Evolutionary conservation across 495 filamentous ascomycete genomes (phyloP), one percentile per base, ranked within the genome.

Genomic region (Stereocaulon alpinum): DNA sequence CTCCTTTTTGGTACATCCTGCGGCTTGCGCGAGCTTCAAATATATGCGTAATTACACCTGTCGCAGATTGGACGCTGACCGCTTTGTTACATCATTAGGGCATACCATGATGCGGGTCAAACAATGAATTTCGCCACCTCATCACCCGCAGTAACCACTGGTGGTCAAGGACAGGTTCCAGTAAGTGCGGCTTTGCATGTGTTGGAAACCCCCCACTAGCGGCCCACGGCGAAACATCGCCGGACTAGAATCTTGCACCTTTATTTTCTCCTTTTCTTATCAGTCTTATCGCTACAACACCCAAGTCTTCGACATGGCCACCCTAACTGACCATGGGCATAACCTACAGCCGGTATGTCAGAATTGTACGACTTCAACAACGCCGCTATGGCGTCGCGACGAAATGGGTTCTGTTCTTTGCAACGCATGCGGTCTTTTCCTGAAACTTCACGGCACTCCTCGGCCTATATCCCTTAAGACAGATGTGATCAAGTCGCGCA

Each of bases 401-500:
- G 93, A 99, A 76, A 80, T 84, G 57, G 93, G 93, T 61, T 88
- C 89, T 3, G 91, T 99, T n/a, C 88, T 99, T 44, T 99, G 93
- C 82, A 99, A 99, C 74, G 93, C 94, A 44, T 99, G 94, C 71
- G 94, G 94, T 40, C 75, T 99, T 42, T 99, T 99, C 74, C 72
- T 97, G 65, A 99, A 99, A 77, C 83, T 99, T 61, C 93, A 99
- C 65, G 89, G 89, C 61, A 84, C 90, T 22, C 83, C 94, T 62
- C 85, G 93, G 55, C 94, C 94, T 67, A 95, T 95, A 72, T 91
- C 86, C 63, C 81, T 99, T 64, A 99, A 99, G 76, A 99, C 94
- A 47, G 94, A 99, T 77, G 91, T 97, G 61, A 99, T 99, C 75
- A 99, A 99, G 75, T 96, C 91, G 76, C 91, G 93, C 65, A 99